phyloP scores from a whole-genome alignment of 2,329 filamentous ascomycete genomes.

The Alternaria alternata region DNA sequence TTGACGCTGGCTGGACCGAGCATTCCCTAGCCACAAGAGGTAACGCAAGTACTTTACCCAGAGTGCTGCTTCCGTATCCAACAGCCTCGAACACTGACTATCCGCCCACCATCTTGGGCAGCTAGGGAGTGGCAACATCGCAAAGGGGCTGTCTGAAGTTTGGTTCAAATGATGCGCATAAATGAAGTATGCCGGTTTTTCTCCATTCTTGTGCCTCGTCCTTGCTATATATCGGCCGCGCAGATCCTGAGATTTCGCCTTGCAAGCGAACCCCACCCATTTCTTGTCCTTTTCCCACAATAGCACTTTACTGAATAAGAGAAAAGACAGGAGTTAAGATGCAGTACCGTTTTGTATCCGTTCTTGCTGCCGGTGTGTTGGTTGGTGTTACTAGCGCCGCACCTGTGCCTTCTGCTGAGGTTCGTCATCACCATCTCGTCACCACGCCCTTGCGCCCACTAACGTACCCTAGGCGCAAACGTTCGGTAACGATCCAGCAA shows the following conservation, averaged over 20 bases:
- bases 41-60: slow-evolving; percentile 25
- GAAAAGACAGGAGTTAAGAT: slow-evolving; percentile 11
- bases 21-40: slow-evolving; percentile 10
- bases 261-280: slow-evolving; percentile 7
- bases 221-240: not conserved
- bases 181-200: slow-evolving; percentile 15
- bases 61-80: slow-evolving; percentile 23
- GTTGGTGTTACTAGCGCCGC: slow-evolving; percentile 31
- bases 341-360: slow-evolving; percentile 40
- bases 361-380: slow-evolving; percentile 35
- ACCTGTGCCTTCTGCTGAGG: slow-evolving; percentile 34
- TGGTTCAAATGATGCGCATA: slow-evolving; percentile 16
- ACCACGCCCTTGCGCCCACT: not conserved
- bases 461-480: slow-evolving; percentile 9
- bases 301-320: not conserved
- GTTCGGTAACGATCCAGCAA: slow-evolving; percentile 7
- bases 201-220: slow-evolving; percentile 1
- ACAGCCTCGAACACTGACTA: slow-evolving; percentile 21
- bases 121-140: slow-evolving; percentile 11
- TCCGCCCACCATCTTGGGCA: not conserved
- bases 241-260: slow-evolving; percentile 3
- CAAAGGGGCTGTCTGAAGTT: slow-evolving; percentile 1
- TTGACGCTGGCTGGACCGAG: slow-evolving; percentile 10
- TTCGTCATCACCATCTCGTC: slow-evolving; percentile 7
- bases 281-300: not conserved